Base-by-base conservation (phyloP, 2,329 filamentous ascomycete genomes). In the Colletotrichum sublineola region DNA sequence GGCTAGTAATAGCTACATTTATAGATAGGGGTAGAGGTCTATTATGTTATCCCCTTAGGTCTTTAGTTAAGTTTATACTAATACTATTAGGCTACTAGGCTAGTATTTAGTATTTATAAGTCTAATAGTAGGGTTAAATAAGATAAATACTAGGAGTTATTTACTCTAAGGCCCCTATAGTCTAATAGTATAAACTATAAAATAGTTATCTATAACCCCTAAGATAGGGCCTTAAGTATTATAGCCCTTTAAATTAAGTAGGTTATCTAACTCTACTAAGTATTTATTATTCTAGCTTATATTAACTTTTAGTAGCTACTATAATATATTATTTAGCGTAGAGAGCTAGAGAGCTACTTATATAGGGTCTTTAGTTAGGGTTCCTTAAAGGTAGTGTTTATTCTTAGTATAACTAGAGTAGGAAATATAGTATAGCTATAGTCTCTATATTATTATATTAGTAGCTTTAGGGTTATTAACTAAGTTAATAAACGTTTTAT, bases 141-240 rank as follows among this genome's bases (percentile, higher is more conserved):
- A 81, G 2, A 86, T 71, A 56, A 86, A 81, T 0, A 86, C 79
- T 14, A 86, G 72, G 0, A 82, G 81, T 36, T 79, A 76, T 36
- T 75, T 69, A 14, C 77, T 79, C 29, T 75, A 71, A 3, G 73
- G 64, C 9, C 56, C 53, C 0, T 63, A 65, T 4, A 71, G 73
- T 1, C 81, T 82, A 0, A 80, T 81, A 11, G 82, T 78, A 75
- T 87, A 89, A 4, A 88, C 77, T 24, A 88, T 73, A 6, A 81
- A 82, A 14, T 83, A 78, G n/a, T 87, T 84, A 73, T 88, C 86
- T 76, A 83, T 84, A 24, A 76, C 78, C 29, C 84, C 86, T 2
- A 82, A 78, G 2, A 87, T 77, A 9, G 79, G 75, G 0, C 84
- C 82, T 3, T 74, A 52, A 63, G 80, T 77, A 0, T 68, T 76